phyloP scores from a whole-genome alignment of 2,329 filamentous ascomycete species.

The Alternaria longipes region DNA sequence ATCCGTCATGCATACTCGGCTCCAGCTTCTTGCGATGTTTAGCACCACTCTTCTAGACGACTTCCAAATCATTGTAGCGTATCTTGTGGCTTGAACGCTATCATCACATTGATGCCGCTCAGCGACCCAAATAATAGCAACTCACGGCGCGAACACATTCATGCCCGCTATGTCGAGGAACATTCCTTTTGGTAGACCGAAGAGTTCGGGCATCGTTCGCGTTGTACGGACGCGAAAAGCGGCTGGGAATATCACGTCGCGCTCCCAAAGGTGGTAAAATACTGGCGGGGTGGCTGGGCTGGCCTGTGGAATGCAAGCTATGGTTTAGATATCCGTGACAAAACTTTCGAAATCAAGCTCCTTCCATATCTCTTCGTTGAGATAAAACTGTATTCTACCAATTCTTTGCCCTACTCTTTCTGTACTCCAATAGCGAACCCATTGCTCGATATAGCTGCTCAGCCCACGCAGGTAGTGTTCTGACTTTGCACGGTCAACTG shows the following conservation, averaged over 20 bases:
- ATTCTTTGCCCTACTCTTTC: background rate
- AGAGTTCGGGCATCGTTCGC: background rate
- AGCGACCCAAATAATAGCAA: background rate
- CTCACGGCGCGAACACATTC: too few species aligned
- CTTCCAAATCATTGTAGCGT: background rate
- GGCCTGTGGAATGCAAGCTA: background rate
- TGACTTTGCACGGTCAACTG: constrained; percentile 6
- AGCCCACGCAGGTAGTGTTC: constrained; percentile 1
- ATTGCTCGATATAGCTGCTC: background rate
- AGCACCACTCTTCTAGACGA: background rate
- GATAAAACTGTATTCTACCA: background rate
- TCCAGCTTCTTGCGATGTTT: background rate
- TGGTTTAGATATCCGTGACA: background rate
- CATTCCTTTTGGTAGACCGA: background rate
- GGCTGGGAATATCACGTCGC: background rate
- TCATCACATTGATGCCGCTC: background rate
- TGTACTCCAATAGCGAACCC: background rate
- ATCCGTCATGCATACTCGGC: background rate
- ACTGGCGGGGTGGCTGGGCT: background rate
- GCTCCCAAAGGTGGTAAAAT: background rate
- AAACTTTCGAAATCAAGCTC: background rate
- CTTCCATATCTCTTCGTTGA: background rate
- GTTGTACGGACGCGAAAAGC: background rate
- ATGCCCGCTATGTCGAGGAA: background rate
- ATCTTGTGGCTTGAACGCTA: background rate